Evolutionary conservation across 163 green algal species (phyloP).

Genomic region (Picocystis sp.): DNA sequence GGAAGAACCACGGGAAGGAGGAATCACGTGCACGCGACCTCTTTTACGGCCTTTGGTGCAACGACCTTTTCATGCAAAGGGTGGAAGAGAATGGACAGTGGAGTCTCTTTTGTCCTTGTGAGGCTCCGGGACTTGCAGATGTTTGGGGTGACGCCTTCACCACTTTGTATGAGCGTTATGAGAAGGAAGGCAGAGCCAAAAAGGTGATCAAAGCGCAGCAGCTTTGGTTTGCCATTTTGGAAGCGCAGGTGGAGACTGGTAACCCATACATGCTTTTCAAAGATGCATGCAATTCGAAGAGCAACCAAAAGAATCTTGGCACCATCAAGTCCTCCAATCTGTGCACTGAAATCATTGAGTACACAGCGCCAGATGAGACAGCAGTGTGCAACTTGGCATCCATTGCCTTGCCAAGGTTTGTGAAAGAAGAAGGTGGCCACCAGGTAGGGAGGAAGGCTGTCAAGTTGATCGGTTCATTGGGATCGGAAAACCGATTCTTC

Average conservation of each 20-base stretch:
- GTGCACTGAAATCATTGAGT: constrained; percentile 99
- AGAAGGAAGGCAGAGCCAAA: constrained; percentile 22
- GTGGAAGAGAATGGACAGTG: constrained; percentile 75
- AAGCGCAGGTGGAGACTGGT: constrained; percentile 56
- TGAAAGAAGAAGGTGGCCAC: constrained; percentile 7
- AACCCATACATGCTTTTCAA: constrained; percentile 97
- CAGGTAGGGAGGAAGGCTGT: constrained; percentile 9
- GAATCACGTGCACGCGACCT: constrained; percentile 71
- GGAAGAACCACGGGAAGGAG: constrained; percentile 97
- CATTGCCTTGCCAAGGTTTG: constrained; percentile 77
- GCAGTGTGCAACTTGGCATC: constrained; percentile 98
- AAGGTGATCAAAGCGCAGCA: constrained; percentile 84
- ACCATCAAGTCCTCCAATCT: constrained; percentile 99
- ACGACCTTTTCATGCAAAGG: constrained; percentile 90
- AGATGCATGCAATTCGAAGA: constrained; percentile 46
- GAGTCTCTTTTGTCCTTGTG: constrained; percentile 96
- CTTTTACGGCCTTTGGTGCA: constrained; percentile 97
- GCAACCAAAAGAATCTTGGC: constrained; percentile 71
- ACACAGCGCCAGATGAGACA: constrained; percentile 69
- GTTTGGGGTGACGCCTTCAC: constrained; percentile 87
- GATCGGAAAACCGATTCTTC: constrained; percentile 60
- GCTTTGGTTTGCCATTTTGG: constrained; percentile 97
- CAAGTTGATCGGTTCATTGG: constrained; percentile 50
- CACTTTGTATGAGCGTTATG: constrained; percentile 56
- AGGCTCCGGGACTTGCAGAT: constrained; percentile 82